Base-by-base conservation (phyloP, 1,284 basidiomycete species). In the Earliella scabrosa region DNA sequence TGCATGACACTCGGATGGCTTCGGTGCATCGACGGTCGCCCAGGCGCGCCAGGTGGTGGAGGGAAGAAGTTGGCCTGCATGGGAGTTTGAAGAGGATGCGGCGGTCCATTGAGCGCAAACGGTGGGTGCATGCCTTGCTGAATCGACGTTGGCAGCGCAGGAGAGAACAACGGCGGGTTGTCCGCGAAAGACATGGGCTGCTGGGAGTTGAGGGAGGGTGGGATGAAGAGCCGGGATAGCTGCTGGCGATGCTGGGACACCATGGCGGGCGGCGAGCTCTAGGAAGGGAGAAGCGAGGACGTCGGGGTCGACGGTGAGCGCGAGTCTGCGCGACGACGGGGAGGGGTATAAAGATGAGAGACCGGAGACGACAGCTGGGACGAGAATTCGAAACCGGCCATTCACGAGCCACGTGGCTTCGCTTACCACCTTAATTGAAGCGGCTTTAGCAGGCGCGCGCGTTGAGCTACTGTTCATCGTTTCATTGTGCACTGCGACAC, bases 21-120 rank as follows among this genome's bases (percentile, higher is more conserved):
- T 46, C 73, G 57, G 66, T 75, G 71, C 71, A 77, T 56, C 14
- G 75, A 68, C 1, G 85, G 86, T 46, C 83, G 80, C 41, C 71
- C 76, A 5, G 85, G 84, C 2, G 78, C 76, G 38, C 72, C 74
- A 40, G 80, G 81, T 9, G 77, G 79, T 21, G 75, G 78, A 2
- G 77, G 74, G 58, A 75, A 75, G 64, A 90, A 90, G 63, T 79
- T 81, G 21, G 80, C 67, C 66, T 90, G 89, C 77, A 90, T 84
- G 43, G 88, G 88, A 2, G 87, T 90, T 68, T 87, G 88, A 45
- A 90, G 64, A 36, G 69, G 69, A 40, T 79, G 66, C 50, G 68
- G 52, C 9, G 49, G 71, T 26, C 66, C 75, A 46, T 66, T 52
- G 59, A 81, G 70, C 24, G 77, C 78, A 61, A 82, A 83, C 0